Evolutionary conservation across 371 early-diverging fungal genomes (phyloP), one percentile per base, ranked within the genome.

Genomic region (Syncephalastrum monosporum): DNA sequence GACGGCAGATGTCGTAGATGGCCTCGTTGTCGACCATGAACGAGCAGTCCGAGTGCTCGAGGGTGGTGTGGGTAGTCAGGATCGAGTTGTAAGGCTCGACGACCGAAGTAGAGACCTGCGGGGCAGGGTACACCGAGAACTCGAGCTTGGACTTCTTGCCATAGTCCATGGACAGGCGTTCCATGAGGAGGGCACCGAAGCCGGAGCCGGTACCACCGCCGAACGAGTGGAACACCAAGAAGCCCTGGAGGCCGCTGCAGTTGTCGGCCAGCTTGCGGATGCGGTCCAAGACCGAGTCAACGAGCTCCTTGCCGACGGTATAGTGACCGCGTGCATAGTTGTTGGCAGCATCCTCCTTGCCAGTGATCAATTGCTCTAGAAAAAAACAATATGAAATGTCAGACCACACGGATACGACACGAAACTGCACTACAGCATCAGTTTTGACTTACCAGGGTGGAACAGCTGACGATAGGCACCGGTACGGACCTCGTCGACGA

Each of bases 311-410:
- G 63, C 99, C 99, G 63, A 97, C 91, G 56, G 99, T 99, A 86
- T 99, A 99, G 84, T 99, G 98, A 73, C 99, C 99, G 87, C 98
- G 92, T 50, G 99, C 99, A 74, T 98, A 99, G 91, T 99, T 99
- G 89, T 99, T 99, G 70, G 98, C 99, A 42, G 99, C 99, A 80
- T 98, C 99, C 79, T 98, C 98, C 86, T 98, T 97, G 68, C 99
- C 99, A 65, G 90, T 90, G 80, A 99, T 97, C 68, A 99, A 82
- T 85, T 96, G 94, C 69, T 95, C 93, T 55, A 43, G 5, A 21
- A 19, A 10, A 48, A 21, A 29, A 25, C 4, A 7, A 6, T 7
- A 50, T 12, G 1, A 25, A 50, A 10, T 0, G 50, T 25, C 45
- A 55, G 21, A 19, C 29, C n/a, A 15, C 19, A 6, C 15, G 15